These are phyloP conservation scores for Ustilago cynodontis DNA, from an alignment of 1,284 basidiomycete genomes.

Conservation along the genomic window DNA sequence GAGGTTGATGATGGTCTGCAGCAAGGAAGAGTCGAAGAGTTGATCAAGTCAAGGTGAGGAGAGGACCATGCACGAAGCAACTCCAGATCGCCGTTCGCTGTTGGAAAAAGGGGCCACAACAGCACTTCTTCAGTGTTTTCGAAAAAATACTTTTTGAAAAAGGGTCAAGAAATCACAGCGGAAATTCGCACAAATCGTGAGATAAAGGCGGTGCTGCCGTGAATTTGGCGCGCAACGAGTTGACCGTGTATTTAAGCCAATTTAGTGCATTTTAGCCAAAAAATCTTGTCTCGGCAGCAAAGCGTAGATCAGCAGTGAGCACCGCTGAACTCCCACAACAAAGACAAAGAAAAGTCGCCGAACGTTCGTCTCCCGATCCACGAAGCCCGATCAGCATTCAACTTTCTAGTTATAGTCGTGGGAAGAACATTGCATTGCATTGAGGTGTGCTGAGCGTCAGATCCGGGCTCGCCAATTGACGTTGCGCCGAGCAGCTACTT, in stretches of 20 bases:
- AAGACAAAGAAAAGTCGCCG: conserved; percentile 1
- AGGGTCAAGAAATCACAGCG: neutral
- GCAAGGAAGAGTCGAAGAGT: neutral
- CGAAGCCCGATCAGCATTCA: neutral
- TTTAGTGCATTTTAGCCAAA: neutral
- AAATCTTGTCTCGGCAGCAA: neutral
- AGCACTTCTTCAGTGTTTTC: neutral
- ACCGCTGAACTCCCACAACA: conserved; percentile 7
- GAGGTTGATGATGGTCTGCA: neutral
- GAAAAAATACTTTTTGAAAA: neutral
- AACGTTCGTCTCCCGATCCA: neutral
- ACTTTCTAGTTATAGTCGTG: neutral
- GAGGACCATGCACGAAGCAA: neutral
- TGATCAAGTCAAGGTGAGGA: neutral
- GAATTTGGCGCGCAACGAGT: neutral
- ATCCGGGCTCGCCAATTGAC: conserved; percentile 41
- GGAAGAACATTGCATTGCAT: neutral
- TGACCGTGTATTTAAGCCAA: neutral
- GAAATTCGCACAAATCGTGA: neutral
- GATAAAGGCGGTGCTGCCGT: neutral
- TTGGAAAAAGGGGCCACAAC: neutral
- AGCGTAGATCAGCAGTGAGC: neutral
- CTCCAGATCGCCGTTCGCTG: neutral
- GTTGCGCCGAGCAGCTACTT: conserved; percentile 34
- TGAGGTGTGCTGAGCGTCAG: neutral